Base-by-base conservation (phyloP, 1,284 basidiomycete species). In the Limonomyces culmigenus region DNA sequence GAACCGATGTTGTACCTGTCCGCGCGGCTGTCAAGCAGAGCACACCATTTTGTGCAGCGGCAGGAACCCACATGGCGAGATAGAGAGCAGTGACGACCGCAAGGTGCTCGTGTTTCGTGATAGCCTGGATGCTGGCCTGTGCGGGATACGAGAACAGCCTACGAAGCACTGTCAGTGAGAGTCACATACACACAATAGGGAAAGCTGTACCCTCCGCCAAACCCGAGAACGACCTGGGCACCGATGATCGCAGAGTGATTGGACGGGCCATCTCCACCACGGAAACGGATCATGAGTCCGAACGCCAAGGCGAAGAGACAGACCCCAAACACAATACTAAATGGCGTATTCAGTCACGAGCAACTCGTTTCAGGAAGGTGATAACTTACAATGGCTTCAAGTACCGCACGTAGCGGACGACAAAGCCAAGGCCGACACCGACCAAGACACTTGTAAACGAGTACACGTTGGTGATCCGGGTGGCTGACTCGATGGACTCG, bases 91-190 rank as follows among this genome's bases (percentile, higher is more conserved):
- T 56, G 36, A 62, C 45, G 25, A 55, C 45, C 15, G 58, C 56
- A 8, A 54, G 46, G 36, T 59, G 47, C 40, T 60, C 56, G 49
- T 62, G 59, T 32, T 45, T 44, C 3, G 56, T 52, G 3, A 47
- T 45, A 2, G 59, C 45, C 42, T 60, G 60, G 12, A 59, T 49
- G 31, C 49, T 41, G 3, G 51, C 54, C 38, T 60, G 56, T 1
- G 54, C 48, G 3, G 58, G 51, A 46, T 61, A 60, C 4, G 56
- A 45, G 43, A 60, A 58, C 30, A 60, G 40, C 6, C n/a, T n/a
- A n/a, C n/a, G n/a, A n/a, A n/a, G n/a, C n/a, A n/a, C n/a, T n/a
- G n/a, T n/a, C n/a, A n/a, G n/a, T n/a, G n/a, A n/a, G n/a, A n/a
- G n/a, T n/a, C n/a, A n/a, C n/a, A n/a, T n/a, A n/a, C n/a, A n/a